A percentile compares a stretch with the other conserved stretches of the same genome.
Evolutionary conservation across 2,329 filamentous ascomycete genomes (phyloP).

Genomic region (Arthrobotrys sinensis): DNA sequence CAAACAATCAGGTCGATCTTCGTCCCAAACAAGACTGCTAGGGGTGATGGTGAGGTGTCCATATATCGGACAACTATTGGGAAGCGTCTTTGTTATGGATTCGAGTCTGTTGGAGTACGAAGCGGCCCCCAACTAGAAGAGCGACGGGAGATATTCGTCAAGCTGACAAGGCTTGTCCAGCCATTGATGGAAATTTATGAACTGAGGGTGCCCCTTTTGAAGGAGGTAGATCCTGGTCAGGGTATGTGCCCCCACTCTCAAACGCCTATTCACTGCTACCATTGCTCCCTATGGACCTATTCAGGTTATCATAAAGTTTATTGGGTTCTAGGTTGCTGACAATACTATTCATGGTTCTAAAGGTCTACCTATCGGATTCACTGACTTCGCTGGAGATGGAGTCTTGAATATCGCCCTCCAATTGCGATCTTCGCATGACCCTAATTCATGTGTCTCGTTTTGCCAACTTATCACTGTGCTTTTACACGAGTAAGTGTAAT

Average conservation of each 20-base stretch:
- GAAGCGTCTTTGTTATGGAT: neutral
- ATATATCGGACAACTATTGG: neutral
- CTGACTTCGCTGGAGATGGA: neutral
- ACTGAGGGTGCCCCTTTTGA: neutral
- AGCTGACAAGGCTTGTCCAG: neutral
- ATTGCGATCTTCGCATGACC: neutral
- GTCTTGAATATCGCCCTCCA: neutral
- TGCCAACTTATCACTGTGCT: neutral
- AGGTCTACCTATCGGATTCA: neutral
- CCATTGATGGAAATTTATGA: neutral
- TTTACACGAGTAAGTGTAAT: slow-evolving; percentile 1
- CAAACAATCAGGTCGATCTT: too few relatives aligned
- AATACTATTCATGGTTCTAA: neutral
- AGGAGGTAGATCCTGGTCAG: neutral
- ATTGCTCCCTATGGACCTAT: too few relatives aligned
- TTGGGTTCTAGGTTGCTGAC: too few relatives aligned
- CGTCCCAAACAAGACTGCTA: too few relatives aligned
- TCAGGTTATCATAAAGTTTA: too few relatives aligned
- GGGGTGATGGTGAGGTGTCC: neutral
- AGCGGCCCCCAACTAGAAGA: neutral
- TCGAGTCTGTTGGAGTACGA: neutral
- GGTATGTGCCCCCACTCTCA: too few relatives aligned
- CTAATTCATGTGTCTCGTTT: neutral
- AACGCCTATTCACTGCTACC: too few relatives aligned
- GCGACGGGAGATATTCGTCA: neutral